Conservation (phyloP, 257 asterid genomes). For the Solanum chmielewskii region DNA sequence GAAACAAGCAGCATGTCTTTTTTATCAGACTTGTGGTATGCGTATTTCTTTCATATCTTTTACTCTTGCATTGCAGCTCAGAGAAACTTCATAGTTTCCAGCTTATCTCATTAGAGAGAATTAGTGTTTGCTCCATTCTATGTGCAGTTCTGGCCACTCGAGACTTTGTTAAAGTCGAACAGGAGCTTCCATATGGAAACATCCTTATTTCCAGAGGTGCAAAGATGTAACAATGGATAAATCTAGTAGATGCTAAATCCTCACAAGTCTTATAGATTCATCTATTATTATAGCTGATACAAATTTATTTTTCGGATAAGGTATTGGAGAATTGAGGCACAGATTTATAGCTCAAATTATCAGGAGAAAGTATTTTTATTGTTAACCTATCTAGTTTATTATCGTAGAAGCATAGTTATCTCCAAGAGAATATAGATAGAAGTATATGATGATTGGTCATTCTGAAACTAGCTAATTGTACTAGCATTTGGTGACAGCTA, state of each 20-base stretch:
- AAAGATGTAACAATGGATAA: constrained; percentile 40
- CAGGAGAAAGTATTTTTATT: not conserved
- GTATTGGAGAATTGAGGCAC: not conserved
- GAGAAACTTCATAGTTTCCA: not conserved
- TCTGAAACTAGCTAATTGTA: not conserved
- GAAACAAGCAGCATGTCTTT: constrained; percentile 71
- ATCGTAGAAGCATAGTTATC: not conserved
- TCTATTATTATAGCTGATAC: not conserved
- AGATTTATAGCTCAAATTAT: not conserved
- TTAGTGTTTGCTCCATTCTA: not conserved
- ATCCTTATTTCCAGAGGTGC: constrained; percentile 73
- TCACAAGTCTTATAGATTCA: not conserved
- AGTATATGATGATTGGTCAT: not conserved
- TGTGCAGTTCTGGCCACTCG: constrained; percentile 75
- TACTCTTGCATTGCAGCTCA: not conserved
- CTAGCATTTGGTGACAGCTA: not conserved
- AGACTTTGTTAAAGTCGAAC: constrained; percentile 44
- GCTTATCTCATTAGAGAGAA: not conserved
- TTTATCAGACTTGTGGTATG: constrained; percentile 80
- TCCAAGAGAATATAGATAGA: not conserved
- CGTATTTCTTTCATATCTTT: not conserved
- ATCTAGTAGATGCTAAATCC: not conserved
- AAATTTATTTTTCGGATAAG: not conserved
- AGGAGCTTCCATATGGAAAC: constrained; percentile 59
- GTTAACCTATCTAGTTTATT: not conserved